phyloP scores from a whole-genome alignment of 2,329 filamentous ascomycete species.

The Bipolaris bicolor region DNA sequence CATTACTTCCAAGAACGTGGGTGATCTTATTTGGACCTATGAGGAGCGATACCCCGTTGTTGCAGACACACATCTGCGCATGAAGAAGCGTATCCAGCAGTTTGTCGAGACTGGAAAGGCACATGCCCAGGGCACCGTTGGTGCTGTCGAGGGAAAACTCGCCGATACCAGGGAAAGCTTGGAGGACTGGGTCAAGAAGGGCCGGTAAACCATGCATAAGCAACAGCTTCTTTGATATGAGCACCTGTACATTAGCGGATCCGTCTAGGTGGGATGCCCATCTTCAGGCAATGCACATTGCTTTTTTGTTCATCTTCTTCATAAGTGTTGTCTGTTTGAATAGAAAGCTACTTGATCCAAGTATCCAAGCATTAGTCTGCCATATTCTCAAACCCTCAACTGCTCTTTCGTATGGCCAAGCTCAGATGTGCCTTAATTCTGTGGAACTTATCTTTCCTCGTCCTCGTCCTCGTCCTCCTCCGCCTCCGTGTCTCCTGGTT shows the following conservation, averaged over 20 bases:
- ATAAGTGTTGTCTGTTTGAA: neutral
- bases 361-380: neutral
- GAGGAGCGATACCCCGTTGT: slow-evolving; percentile 87
- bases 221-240: slow-evolving; percentile 16
- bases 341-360: neutral
- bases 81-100: slow-evolving; percentile 71
- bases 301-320: neutral
- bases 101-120: slow-evolving; percentile 76
- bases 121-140: slow-evolving; percentile 72
- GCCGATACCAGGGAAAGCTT: slow-evolving; percentile 74
- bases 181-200: slow-evolving; percentile 91
- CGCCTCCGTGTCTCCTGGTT: too few relatives aligned
- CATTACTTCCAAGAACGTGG: slow-evolving; percentile 87
- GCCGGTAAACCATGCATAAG: slow-evolving; percentile 62
- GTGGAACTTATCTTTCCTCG: too few relatives aligned
- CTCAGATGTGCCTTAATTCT: neutral
- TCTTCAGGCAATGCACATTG: slow-evolving; percentile 10
- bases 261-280: slow-evolving; percentile 9
- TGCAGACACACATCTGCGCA: slow-evolving; percentile 77
- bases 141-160: slow-evolving; percentile 82
- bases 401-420: neutral
- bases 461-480: too few relatives aligned
- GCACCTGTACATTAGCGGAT: slow-evolving; percentile 26
- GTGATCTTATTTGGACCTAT: slow-evolving; percentile 86
- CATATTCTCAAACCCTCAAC: neutral